A percentile compares a stretch with the other conserved stretches of the same genome.
These are phyloP conservation scores for Solanum corneliomulleri DNA, from an alignment of 257 asterid species.

Conservation along the genomic window DNA sequence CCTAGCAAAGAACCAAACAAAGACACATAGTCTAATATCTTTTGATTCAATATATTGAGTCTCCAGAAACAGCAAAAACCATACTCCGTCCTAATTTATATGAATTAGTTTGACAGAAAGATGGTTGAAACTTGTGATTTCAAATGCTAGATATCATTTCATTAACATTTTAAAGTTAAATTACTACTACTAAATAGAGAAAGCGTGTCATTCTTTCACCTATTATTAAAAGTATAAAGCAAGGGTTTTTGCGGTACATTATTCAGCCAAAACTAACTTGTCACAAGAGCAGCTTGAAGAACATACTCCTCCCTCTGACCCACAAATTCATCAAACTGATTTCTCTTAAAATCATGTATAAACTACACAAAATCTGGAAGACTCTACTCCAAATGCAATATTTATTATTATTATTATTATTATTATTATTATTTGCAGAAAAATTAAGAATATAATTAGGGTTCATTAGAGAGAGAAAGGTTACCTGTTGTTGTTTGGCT, in stretches of 20 bases:
- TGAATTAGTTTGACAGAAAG: no score
- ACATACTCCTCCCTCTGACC: background rate
- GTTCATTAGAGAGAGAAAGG: background rate
- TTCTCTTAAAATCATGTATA: background rate
- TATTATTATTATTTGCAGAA: no score
- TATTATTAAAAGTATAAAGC: background rate
- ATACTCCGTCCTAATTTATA: background rate
- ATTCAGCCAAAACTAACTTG: background rate
- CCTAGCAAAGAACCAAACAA: slow-evolving; percentile 19
- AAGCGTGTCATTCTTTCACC: no score
- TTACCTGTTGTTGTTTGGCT: slow-evolving; percentile 62
- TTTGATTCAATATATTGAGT: background rate
- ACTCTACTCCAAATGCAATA: background rate
- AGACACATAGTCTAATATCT: background rate
- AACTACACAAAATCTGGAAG: background rate
- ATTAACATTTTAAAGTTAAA: no score
- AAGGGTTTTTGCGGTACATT: background rate
- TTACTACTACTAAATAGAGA: no score
- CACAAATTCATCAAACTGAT: background rate
- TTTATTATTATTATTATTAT: no score
- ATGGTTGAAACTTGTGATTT: no score
- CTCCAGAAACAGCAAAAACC: background rate
- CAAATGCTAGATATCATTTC: no score
- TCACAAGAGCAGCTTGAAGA: background rate
- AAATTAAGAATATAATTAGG: background rate